A percentile compares a stretch with the other conserved stretches of the same genome.
These are phyloP conservation scores for Thalassiosira sp. DNA, from an alignment of 352 stramenopile genomes.

Conservation along the genomic window DNA sequence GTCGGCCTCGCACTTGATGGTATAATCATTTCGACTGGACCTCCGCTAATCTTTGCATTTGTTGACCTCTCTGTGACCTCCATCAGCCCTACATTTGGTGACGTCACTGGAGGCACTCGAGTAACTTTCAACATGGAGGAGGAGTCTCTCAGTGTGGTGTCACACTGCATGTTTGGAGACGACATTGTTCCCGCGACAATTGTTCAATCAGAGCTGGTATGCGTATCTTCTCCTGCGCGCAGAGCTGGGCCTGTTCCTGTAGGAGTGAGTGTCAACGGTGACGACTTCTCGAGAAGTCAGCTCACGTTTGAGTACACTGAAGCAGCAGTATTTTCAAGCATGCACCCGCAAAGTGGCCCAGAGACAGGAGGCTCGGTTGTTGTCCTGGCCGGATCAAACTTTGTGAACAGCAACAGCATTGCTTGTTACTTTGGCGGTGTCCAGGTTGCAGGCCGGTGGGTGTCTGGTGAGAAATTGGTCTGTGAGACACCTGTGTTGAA, in stretches of 20 bases:
- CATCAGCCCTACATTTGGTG: conserved; percentile 62
- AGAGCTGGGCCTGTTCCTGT: conserved; percentile 22
- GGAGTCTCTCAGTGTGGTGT: conserved; percentile 1
- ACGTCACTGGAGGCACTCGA: conserved; percentile 62
- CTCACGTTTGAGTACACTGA: conserved; percentile 46
- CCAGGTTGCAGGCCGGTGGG: conserved; percentile 32
- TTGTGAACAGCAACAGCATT: conserved; percentile 46
- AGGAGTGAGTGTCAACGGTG: conserved; percentile 40
- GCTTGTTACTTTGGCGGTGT: conserved; percentile 55
- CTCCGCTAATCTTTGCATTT: conserved; percentile 24
- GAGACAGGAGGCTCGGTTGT: conserved; percentile 55
- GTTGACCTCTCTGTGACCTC: conserved; percentile 51
- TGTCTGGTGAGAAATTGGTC: conserved; percentile 41
- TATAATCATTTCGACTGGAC: conserved; percentile 8
- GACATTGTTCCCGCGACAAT: conserved; percentile 25
- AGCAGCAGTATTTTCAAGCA: conserved; percentile 36
- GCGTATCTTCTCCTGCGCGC: conserved; percentile 25
- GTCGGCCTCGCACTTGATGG: conserved; percentile 32
- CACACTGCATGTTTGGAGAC: conserved; percentile 57
- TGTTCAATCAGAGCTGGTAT: conserved; percentile 23
- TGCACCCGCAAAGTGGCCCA: conserved; percentile 35
- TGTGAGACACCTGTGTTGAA: conserved; percentile 51
- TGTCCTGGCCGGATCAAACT: conserved; percentile 46
- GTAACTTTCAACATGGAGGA: conserved; percentile 53
- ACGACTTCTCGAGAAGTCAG: conserved; percentile 39